Evolutionary conservation across 352 stramenopile genomes (phyloP).

Genomic region (Pythium coloratum): DNA sequence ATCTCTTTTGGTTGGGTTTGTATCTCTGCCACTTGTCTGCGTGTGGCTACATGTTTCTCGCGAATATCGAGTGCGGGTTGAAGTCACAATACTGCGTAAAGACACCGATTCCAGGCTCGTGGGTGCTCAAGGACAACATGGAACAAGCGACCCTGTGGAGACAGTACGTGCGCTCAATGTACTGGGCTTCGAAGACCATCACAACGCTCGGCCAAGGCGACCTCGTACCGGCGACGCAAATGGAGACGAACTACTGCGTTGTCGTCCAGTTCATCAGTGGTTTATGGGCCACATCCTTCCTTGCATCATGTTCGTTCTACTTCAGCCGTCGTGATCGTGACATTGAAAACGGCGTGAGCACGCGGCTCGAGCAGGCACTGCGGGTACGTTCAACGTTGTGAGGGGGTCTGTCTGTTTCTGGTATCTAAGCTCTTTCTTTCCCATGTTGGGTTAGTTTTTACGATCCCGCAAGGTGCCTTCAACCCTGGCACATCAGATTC

Average conservation of each 20-base stretch:
- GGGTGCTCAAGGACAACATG: conserved; percentile 63
- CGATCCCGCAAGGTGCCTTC: conserved; percentile 36
- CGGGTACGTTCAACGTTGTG: conserved; percentile 24
- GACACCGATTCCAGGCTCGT: conserved; percentile 37
- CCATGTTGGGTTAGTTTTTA: conserved; percentile 39
- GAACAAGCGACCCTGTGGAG: conserved; percentile 42
- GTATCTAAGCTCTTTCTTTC: not conserved
- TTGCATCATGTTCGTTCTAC: conserved; percentile 69
- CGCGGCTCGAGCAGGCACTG: conserved; percentile 46
- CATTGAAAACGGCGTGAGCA: conserved; percentile 59
- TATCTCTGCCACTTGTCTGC: conserved; percentile 61
- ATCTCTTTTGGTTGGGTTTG: conserved; percentile 50
- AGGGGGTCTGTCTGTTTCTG: not conserved
- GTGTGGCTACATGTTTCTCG: conserved; percentile 62
- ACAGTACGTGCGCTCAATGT: conserved; percentile 56
- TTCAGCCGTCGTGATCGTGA: conserved; percentile 65
- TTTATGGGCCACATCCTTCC: conserved; percentile 64
- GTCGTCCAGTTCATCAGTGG: conserved; percentile 62
- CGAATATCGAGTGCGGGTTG: conserved; percentile 29
- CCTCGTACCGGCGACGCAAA: conserved; percentile 50
- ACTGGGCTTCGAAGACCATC: conserved; percentile 72
- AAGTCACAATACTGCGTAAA: conserved; percentile 26
- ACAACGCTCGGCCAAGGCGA: conserved; percentile 72
- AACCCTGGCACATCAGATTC: conserved; percentile 37
- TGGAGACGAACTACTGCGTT: conserved; percentile 66